phyloP scores from a whole-genome alignment of 78 protist genomes.

The Dictyostelium purpureum region DNA sequence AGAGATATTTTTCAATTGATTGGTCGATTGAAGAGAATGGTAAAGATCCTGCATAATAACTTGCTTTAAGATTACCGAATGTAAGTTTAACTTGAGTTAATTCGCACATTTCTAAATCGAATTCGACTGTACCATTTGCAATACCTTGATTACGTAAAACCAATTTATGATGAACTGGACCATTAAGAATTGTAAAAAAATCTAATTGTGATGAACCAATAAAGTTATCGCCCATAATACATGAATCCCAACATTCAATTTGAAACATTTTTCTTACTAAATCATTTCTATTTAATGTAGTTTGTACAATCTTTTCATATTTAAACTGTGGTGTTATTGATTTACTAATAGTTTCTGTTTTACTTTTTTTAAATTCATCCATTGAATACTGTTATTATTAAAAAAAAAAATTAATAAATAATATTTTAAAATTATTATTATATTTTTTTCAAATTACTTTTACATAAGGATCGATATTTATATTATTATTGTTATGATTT shows the following conservation, averaged over 20 bases:
- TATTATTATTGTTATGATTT: background rate
- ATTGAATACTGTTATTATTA: background rate
- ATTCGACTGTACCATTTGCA: slow-evolving; percentile 52
- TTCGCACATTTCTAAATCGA: slow-evolving; percentile 39
- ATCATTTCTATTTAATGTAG: background rate
- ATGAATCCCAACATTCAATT: slow-evolving; percentile 28
- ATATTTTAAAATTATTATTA: background rate
- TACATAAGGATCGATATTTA: slow-evolving; percentile 51
- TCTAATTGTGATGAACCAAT: slow-evolving; percentile 31
- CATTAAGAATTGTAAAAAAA: slow-evolving; percentile 7
- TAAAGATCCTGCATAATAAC: background rate
- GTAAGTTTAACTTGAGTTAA: slow-evolving; percentile 12
- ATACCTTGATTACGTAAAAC: slow-evolving; percentile 42
- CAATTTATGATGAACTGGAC: slow-evolving; percentile 40
- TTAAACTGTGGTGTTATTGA: background rate
- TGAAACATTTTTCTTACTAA: background rate
- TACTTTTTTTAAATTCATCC: slow-evolving; percentile 15
- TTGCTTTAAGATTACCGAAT: slow-evolving; percentile 9
- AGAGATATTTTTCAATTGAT: slow-evolving; percentile 32
- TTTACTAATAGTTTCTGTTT: slow-evolving; percentile 15
- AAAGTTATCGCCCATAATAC: slow-evolving; percentile 29
- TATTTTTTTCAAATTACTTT: slow-evolving; percentile 25
- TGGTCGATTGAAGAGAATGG: background rate
- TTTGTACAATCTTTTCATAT: background rate
- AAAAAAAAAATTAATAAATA: no score